A percentile compares a stretch with the other conserved stretches of the same genome.
Conservation (phyloP, 257 asterid genomes). For the Scutellaria baicalensis region DNA sequence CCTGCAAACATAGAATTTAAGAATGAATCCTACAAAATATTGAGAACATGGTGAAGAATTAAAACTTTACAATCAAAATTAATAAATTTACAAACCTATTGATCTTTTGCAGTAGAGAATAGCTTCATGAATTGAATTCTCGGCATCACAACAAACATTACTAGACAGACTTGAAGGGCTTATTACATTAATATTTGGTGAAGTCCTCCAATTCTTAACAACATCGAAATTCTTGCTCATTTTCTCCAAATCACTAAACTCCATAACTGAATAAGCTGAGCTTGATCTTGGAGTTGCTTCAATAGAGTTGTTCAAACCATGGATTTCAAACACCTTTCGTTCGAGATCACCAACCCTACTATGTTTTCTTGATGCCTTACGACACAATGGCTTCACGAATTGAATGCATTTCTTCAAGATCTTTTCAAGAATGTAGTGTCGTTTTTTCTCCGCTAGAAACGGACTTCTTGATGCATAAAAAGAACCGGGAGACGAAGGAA, state of each 20-base stretch:
- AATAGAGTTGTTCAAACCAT: conserved; percentile 10
- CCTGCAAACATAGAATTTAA: too few species aligned
- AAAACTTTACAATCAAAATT: too few species aligned
- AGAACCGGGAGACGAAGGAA: conserved; percentile 6
- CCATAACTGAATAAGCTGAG: conserved; percentile 22
- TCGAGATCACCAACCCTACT: conserved; percentile 40
- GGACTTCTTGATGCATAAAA: neutral
- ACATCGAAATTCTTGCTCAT: neutral
- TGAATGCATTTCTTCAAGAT: conserved; percentile 29
- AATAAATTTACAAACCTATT: conserved; percentile 19
- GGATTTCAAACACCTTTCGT: conserved; percentile 28
- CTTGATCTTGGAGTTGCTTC: conserved; percentile 23
- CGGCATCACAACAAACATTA: conserved; percentile 27
- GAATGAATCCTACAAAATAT: too few species aligned
- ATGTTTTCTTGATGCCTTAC: conserved; percentile 24
- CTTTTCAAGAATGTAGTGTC: neutral
- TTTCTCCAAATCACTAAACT: conserved; percentile 9
- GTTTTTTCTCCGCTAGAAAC: neutral
- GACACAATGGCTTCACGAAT: conserved; percentile 11
- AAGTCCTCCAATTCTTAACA: conserved; percentile 24
- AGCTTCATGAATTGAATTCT: conserved; percentile 42
- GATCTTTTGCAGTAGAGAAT: conserved; percentile 56
- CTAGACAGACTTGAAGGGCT: conserved; percentile 12
- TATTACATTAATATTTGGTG: conserved; percentile 6
- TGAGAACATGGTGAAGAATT: too few species aligned